A percentile compares a stretch with the other conserved stretches of the same genome.
phyloP scores from a whole-genome alignment of 2,329 filamentous ascomycete genomes.

The Alternaria gaisen region DNA sequence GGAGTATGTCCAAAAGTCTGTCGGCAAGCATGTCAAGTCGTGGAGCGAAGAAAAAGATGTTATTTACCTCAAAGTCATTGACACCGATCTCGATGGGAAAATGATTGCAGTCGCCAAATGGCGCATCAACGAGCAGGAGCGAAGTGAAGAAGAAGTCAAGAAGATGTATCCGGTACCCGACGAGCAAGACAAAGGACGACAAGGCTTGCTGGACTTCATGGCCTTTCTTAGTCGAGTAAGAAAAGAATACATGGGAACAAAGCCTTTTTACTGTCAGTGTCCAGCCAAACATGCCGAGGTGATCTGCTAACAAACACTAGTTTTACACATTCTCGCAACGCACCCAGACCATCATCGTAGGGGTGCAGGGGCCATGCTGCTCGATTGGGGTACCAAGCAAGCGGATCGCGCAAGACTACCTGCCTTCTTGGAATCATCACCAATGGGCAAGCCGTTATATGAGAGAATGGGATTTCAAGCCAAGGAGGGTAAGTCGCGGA shows the following conservation, averaged over 20 bases:
- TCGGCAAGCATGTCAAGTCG: constrained; percentile 40
- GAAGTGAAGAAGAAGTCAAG: constrained; percentile 44
- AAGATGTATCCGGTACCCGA: constrained; percentile 39
- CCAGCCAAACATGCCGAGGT: not conserved
- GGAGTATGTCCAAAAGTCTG: constrained; percentile 25
- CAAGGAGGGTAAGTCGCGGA: constrained; percentile 3
- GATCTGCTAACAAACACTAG: constrained; percentile 19
- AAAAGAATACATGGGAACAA: constrained; percentile 44
- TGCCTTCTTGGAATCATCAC: constrained; percentile 54
- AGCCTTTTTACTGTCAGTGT: constrained; percentile 47
- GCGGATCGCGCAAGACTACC: constrained; percentile 53
- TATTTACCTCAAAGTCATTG: constrained; percentile 44
- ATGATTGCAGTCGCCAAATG: constrained; percentile 50
- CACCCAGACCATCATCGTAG: constrained; percentile 53
- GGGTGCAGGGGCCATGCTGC: constrained; percentile 52
- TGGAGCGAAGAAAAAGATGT: constrained; percentile 37
- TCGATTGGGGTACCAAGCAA: constrained; percentile 52
- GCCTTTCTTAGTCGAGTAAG: constrained; percentile 36
- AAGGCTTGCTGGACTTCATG: constrained; percentile 41
- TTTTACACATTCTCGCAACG: constrained; percentile 45
- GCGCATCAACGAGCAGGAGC: constrained; percentile 46
- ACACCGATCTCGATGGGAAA: constrained; percentile 42
- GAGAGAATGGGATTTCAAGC: constrained; percentile 38
- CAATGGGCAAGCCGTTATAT: constrained; percentile 54
- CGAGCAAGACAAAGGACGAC: constrained; percentile 34